A percentile compares a stretch with the other conserved stretches of the same genome.
Conservation (phyloP, 148 eudicot genomes). For the Spergularia marina region DNA sequence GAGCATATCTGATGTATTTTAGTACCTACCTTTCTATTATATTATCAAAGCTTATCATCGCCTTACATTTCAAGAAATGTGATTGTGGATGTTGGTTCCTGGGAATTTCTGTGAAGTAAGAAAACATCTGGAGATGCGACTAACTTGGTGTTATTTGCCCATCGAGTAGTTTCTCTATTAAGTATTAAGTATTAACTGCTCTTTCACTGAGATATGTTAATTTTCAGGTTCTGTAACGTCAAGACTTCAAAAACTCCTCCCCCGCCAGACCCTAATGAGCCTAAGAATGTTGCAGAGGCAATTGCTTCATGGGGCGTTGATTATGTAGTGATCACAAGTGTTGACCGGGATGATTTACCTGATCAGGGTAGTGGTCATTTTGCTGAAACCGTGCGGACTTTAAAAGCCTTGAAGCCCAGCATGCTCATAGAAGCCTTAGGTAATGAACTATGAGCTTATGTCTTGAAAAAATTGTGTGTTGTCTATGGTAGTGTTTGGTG, state of each 20-base stretch:
- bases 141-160: not conserved
- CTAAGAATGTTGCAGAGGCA: conserved; percentile 89
- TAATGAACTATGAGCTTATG: conserved; percentile 26
- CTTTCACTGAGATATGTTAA: not conserved
- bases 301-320: conserved; percentile 99
- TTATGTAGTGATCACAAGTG: conserved; percentile 95
- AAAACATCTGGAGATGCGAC: not conserved
- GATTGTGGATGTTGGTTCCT: not conserved
- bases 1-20: too few relatives aligned
- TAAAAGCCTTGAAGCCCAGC: conserved; percentile 73
- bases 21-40: too few relatives aligned
- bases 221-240: conserved; percentile 88
- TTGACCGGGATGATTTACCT: conserved; percentile 91
- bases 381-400: conserved; percentile 88
- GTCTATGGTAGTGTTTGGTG: not conserved
- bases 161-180: not conserved
- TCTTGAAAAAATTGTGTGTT: not conserved
- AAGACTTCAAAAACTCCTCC: conserved; percentile 98
- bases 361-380: conserved; percentile 99
- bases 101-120: not conserved
- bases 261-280: conserved; percentile 96
- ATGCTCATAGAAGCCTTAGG: conserved; percentile 96
- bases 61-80: conserved; percentile 2
- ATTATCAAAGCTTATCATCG: not conserved
- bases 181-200: not conserved